Evolutionary conservation across 2,329 filamentous ascomycete genomes (phyloP).

Genomic region (Chrysosphaeria jannelii): DNA sequence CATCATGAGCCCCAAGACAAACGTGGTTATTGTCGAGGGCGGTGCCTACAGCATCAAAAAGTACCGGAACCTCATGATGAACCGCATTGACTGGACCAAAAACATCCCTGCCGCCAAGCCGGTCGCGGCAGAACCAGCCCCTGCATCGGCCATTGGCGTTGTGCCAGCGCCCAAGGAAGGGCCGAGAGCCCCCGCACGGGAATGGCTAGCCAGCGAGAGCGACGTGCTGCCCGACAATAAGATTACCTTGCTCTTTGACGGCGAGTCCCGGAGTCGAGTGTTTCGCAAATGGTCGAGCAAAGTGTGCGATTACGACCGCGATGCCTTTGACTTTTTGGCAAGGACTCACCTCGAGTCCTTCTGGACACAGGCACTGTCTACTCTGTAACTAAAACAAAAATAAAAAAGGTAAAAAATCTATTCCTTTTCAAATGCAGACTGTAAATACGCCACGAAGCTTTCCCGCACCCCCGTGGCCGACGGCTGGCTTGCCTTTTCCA

Average conservation of each 20-base stretch:
- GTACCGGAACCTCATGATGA: conserved; percentile 80
- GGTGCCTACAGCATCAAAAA: conserved; percentile 54
- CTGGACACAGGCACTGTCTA: conserved; percentile 55
- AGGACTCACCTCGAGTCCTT: conserved; percentile 83
- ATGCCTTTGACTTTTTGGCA: conserved; percentile 52
- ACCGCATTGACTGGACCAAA: conserved; percentile 85
- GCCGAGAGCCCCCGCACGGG: conserved; percentile 28
- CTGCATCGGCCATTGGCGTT: conserved; percentile 1
- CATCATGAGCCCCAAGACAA: conserved; percentile 70
- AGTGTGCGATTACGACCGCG: conserved; percentile 75
- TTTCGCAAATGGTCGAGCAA: conserved; percentile 76
- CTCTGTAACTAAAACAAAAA: not conserved
- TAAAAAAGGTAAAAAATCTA: not conserved
- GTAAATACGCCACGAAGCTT: conserved; percentile 35
- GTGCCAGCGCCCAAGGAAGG: conserved; percentile 13
- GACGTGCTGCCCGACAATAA: conserved; percentile 60
- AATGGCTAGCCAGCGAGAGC: conserved; percentile 57
- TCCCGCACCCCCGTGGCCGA: conserved; percentile 23
- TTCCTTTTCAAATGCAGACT: conserved; percentile 30
- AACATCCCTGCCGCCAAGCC: conserved; percentile 29
- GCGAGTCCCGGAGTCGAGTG: conserved; percentile 46
- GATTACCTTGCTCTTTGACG: conserved; percentile 69
- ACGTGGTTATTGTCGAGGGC: conserved; percentile 73
- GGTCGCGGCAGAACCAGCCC: not conserved
- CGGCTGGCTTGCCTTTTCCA: conserved; percentile 23